Evolutionary conservation across 1,284 basidiomycete genomes (phyloP), one percentile per base, ranked within the genome.

Genomic region (Sporisorium graminicola): DNA sequence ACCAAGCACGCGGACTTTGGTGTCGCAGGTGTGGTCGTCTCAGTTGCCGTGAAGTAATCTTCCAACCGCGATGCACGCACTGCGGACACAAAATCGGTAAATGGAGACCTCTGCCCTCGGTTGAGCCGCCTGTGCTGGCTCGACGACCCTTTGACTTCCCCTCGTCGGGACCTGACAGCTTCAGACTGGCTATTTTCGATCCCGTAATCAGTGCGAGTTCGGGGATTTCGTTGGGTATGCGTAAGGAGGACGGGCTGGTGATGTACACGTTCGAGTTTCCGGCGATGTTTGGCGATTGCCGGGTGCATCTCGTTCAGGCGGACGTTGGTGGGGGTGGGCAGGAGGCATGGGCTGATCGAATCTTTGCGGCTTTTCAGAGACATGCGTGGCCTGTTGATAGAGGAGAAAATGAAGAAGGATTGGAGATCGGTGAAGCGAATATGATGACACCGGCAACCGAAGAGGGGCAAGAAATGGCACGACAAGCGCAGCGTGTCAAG

Each of bases 241-340:
- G 40, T 5, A 64, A 20, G 37, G 31, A 37, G 1, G 26, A 26
- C 8, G 65, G 71, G 13, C 14, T 77, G 26, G 52, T 37, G 16
- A 62, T 61, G 33, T 65, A 72, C 22, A 56, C 61, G 1, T 77
- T 73, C 35, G 37, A 10, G 5, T 68, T 77, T 44, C 58, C 60
- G 20, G 46, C 29, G 31, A 53, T 26, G 58, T 69, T 72, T 60
- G 74, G 70, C 56, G 63, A 66, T 20, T 67, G 65, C 27, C 20
- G 49, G 10, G 74, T 77, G 16, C 74, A 77, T 22, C 40, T 77
- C n/a, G 58, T 77, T 16, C 65, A 73, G 56, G 62, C 69, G 18
- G 65, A 73, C n/a, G 40, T 60, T 3, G 58, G 69, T 2, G 40
- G 42, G 22, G 56, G 62, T 3, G 53, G 24, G 6, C 18, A 33